phyloP scores from a whole-genome alignment of 495 filamentous ascomycete genomes.

The Geopyxis carbonaria region DNA sequence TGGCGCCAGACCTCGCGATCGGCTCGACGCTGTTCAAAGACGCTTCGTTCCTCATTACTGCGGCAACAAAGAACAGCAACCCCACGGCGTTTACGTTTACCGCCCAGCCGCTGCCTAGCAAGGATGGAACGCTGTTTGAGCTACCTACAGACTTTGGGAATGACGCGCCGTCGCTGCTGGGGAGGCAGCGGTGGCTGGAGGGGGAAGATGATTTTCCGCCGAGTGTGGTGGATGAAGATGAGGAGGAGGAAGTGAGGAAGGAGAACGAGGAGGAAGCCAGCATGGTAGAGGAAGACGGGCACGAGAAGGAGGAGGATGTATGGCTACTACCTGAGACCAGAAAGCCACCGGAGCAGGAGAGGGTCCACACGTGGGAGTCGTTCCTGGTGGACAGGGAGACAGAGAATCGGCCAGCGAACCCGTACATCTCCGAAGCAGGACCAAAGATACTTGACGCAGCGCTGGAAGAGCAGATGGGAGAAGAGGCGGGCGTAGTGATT shows the following conservation, averaged over 20 bases:
- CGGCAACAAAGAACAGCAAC: not conserved
- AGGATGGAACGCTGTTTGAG: slow-evolving; percentile 10
- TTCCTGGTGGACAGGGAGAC: slow-evolving; percentile 32
- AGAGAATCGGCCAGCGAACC: slow-evolving; percentile 30
- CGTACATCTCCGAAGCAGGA: slow-evolving; percentile 66
- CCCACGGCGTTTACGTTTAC: not conserved
- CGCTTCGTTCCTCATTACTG: not conserved
- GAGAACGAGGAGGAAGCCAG: slow-evolving; percentile 15
- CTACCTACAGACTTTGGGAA: slow-evolving; percentile 17
- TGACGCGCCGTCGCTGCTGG: not conserved
- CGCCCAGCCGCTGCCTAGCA: not conserved
- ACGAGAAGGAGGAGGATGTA: slow-evolving; percentile 29
- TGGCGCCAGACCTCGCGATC: slow-evolving; percentile 17
- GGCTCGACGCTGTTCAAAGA: slow-evolving; percentile 15
- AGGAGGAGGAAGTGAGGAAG: slow-evolving; percentile 12
- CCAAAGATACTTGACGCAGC: slow-evolving; percentile 55
- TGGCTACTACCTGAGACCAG: slow-evolving; percentile 34
- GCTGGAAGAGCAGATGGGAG: slow-evolving; percentile 25
- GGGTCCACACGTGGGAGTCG: slow-evolving; percentile 55
- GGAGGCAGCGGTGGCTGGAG: slow-evolving; percentile 1
- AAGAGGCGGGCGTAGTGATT: slow-evolving; percentile 14
- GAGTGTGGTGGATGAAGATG: slow-evolving; percentile 5
- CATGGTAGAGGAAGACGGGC: slow-evolving; percentile 4
- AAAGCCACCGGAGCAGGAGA: slow-evolving; percentile 23
- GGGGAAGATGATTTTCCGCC: slow-evolving; percentile 6